These are phyloP conservation scores for Yamadazyma mexicana DNA, from an alignment of 1,139 yeast species.

Conservation along the genomic window DNA sequence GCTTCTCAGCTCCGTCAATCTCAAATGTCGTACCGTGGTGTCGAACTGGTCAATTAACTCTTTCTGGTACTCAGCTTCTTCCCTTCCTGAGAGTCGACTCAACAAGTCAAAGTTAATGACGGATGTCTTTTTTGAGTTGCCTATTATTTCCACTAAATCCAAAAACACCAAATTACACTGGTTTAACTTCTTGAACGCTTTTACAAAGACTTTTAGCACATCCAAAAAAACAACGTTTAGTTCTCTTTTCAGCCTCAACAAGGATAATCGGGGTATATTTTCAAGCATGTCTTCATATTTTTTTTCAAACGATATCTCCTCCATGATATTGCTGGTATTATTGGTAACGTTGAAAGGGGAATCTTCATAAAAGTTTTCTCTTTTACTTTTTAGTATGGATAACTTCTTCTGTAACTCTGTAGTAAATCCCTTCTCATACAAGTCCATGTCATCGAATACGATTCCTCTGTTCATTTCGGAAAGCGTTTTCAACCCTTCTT, in stretches of 20 bases:
- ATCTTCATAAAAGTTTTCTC: slow-evolving; percentile 24
- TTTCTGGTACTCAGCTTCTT: slow-evolving; percentile 33
- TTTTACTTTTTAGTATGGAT: slow-evolving; percentile 19
- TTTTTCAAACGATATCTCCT: slow-evolving; percentile 24
- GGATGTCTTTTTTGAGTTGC: slow-evolving; percentile 12
- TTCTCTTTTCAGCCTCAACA: slow-evolving; percentile 31
- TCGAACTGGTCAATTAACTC: slow-evolving; percentile 35
- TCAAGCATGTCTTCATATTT: slow-evolving; percentile 27
- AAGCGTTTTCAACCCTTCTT: slow-evolving; percentile 28
- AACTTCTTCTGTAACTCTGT: slow-evolving; percentile 27
- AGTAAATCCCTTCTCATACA: slow-evolving; percentile 34
- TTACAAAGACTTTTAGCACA: slow-evolving; percentile 31
- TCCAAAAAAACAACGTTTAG: slow-evolving; percentile 39
- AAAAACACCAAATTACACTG: slow-evolving; percentile 25
- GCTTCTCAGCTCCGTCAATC: slow-evolving; percentile 13
- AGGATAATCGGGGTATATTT: slow-evolving; percentile 30
- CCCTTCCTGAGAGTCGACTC: slow-evolving; percentile 26
- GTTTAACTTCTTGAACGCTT: slow-evolving; percentile 32
- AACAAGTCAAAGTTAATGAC: slow-evolving; percentile 15
- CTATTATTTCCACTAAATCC: slow-evolving; percentile 31
- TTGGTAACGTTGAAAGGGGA: slow-evolving; percentile 30
- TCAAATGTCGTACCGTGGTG: slow-evolving; percentile 21
- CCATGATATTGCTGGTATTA: slow-evolving; percentile 13
- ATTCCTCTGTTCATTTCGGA: slow-evolving; percentile 30
- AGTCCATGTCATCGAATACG: slow-evolving; percentile 27